These are phyloP conservation scores for Kluyveromyces sp. DNA, from an alignment of 1,139 yeast genomes.

Conservation along the genomic window DNA sequence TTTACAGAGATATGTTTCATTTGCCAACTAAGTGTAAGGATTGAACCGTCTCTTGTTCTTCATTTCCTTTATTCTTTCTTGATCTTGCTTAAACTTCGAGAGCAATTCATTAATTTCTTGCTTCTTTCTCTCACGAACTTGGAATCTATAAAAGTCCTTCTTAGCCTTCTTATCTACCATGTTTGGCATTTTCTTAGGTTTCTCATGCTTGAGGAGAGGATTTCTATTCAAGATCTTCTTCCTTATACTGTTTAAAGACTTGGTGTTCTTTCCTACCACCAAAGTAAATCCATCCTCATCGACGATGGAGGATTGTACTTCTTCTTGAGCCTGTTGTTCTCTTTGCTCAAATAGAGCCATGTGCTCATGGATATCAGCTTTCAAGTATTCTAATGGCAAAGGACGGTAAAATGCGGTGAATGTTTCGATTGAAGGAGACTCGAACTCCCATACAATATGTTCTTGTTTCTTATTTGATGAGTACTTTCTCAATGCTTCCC, in stretches of 20 bases:
- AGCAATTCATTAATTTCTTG: constrained; percentile 83
- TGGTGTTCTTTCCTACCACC: constrained; percentile 81
- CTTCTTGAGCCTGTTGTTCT: constrained; percentile 59
- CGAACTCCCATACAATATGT: constrained; percentile 28
- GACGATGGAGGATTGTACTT: constrained; percentile 52
- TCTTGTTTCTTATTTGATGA: constrained; percentile 12
- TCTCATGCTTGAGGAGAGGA: constrained; percentile 28
- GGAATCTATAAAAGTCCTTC: constrained; percentile 92
- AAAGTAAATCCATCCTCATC: constrained; percentile 93
- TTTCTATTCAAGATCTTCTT: constrained; percentile 28
- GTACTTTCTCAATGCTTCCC: constrained; percentile 51
- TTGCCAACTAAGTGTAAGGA: constrained; percentile 49
- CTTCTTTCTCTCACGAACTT: constrained; percentile 87
- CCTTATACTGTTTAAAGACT: constrained; percentile 41
- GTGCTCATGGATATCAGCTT: constrained; percentile 27
- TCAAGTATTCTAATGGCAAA: constrained; percentile 27
- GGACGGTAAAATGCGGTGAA: constrained; percentile 29
- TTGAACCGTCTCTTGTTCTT: constrained; percentile 74
- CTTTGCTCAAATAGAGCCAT: constrained; percentile 63
- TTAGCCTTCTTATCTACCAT: constrained; percentile 74
- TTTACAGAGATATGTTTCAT: not conserved
- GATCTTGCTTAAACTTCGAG: constrained; percentile 80
- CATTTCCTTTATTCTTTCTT: constrained; percentile 71
- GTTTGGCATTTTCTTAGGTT: constrained; percentile 20
- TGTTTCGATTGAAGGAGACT: constrained; percentile 24